A percentile compares a stretch with the other conserved stretches of the same genome.
phyloP scores from a whole-genome alignment of 208 protist species.

The Leishmania gerbilli region DNA sequence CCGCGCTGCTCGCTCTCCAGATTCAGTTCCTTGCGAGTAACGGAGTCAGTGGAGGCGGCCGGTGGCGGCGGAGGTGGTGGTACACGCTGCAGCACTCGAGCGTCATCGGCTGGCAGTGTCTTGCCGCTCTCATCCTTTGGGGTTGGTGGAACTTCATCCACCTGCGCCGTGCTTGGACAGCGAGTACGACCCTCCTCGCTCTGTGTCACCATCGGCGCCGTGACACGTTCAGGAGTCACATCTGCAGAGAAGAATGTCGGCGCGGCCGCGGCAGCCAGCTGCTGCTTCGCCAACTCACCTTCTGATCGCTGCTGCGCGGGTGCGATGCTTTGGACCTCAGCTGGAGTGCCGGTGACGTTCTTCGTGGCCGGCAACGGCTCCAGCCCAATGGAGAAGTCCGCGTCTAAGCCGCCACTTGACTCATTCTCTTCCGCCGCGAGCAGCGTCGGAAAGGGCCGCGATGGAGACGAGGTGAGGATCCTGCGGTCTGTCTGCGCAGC shows the following conservation, averaged over 20 bases:
- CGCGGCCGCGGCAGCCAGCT: neutral
- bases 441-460: neutral
- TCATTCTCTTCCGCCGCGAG: neutral
- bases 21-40: neutral
- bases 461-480: neutral
- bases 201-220: slow-evolving; percentile 11
- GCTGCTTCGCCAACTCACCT: neutral
- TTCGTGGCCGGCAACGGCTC: neutral
- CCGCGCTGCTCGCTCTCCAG: neutral
- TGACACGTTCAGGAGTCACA: slow-evolving; percentile 24
- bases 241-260: slow-evolving; percentile 1
- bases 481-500: slow-evolving; percentile 2
- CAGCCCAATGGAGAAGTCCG: slow-evolving; percentile 7
- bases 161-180: slow-evolving; percentile 22
- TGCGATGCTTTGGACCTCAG: neutral
- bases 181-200: slow-evolving; percentile 12
- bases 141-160: slow-evolving; percentile 40
- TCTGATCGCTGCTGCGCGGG: neutral
- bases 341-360: neutral
- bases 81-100: slow-evolving; percentile 31
- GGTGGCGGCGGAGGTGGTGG: slow-evolving; percentile 27
- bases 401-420: neutral
- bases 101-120: slow-evolving; percentile 28
- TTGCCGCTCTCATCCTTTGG: slow-evolving; percentile 14
- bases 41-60: neutral